Conservation (phyloP, 495 filamentous ascomycete genomes). For the Podospora tetraspora region DNA sequence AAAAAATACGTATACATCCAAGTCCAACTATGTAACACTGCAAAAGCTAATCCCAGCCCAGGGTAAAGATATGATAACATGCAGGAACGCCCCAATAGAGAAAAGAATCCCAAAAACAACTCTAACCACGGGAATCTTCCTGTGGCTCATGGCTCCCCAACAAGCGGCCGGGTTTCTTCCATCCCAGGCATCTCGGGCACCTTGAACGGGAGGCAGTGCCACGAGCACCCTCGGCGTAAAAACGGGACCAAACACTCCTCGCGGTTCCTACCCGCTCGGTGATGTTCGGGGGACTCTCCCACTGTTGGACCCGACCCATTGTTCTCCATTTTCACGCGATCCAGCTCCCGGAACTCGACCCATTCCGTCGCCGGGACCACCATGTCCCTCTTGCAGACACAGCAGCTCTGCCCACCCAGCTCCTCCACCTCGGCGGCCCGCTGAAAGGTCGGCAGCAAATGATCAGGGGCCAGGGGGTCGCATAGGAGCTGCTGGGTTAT, state of each 20-base stretch:
- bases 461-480: neutral
- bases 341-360: constrained; percentile 28
- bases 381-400: constrained; percentile 24
- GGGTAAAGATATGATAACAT: neutral
- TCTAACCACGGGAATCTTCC: no score
- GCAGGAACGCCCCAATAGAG: no score
- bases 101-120: no score
- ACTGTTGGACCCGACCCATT: neutral
- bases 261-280: neutral
- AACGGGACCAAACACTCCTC: constrained; percentile 52
- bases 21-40: neutral
- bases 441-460: constrained; percentile 10
- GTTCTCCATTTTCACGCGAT: neutral
- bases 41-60: neutral
- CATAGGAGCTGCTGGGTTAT: constrained; percentile 1
- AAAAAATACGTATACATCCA: neutral
- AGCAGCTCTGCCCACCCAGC: constrained; percentile 21
- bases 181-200: neutral
- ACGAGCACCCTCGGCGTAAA: constrained; percentile 58
- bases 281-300: neutral
- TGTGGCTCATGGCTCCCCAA: neutral
- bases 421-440: constrained; percentile 10
- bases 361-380: constrained; percentile 25
- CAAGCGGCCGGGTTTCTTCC: neutral
- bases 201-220: constrained; percentile 50